Percentiles rank a stretch among this genome's conserved stretches.
Evolutionary conservation across 495 filamentous ascomycete species (phyloP).

Genomic region (Xylaria venustula): DNA sequence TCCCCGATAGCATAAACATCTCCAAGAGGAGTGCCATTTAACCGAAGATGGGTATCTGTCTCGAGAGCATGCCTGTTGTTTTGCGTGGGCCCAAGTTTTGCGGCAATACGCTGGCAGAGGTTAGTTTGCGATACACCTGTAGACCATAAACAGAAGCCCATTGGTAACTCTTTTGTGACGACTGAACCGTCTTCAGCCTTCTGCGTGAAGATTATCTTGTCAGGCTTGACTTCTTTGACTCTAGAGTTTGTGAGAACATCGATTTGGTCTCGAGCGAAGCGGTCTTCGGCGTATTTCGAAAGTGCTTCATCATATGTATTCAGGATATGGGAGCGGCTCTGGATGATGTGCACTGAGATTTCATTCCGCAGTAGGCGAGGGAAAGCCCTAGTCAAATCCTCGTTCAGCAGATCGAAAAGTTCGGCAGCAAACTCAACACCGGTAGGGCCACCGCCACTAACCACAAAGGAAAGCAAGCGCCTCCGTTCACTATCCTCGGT

Average conservation of each 20-base stretch:
- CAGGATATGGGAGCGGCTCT: conserved; percentile 88
- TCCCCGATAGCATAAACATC: conserved; percentile 99
- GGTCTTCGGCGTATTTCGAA: conserved; percentile 86
- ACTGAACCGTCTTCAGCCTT: conserved; percentile 67
- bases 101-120: conserved; percentile 70
- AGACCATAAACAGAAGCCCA: conserved; percentile 97
- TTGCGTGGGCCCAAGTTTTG: conserved; percentile 68
- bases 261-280: conserved; percentile 86
- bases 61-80: conserved; percentile 90
- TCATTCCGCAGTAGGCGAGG: conserved; percentile 90
- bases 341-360: conserved; percentile 95
- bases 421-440: conserved; percentile 98
- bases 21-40: conserved; percentile 87
- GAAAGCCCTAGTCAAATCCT: conserved; percentile 81
- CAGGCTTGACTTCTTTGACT: conserved; percentile 80
- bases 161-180: conserved; percentile 88
- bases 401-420: conserved; percentile 92
- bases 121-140: conserved; percentile 90
- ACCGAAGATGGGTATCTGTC: conserved; percentile 89
- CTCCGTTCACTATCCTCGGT: conserved; percentile 85
- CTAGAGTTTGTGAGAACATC: conserved; percentile 88
- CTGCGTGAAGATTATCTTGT: conserved; percentile 87
- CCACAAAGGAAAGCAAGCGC: conserved; percentile 87
- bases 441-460: conserved; percentile 93
- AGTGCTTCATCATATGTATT: conserved; percentile 98